A percentile compares a stretch with the other conserved stretches of the same genome.
These are phyloP conservation scores for Hordeum pubiflorum DNA, from an alignment of 202 grass and related monocot species.

Conservation along the genomic window DNA sequence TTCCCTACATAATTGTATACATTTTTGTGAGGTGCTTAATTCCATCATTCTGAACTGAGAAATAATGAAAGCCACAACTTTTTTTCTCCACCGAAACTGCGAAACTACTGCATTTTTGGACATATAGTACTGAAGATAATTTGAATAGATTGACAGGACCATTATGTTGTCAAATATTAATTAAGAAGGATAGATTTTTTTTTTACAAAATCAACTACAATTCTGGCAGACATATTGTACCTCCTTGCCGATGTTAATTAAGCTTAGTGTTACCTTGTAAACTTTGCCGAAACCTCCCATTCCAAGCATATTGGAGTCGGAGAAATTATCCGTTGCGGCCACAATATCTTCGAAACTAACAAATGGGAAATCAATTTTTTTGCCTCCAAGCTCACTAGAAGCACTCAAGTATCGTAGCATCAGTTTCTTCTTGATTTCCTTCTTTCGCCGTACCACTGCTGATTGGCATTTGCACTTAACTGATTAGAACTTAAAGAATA, in stretches of 20 bases:
- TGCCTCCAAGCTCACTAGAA: background rate
- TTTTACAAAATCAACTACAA: background rate
- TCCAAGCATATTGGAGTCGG: constrained; percentile 32
- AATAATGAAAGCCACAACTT: background rate
- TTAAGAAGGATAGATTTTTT: background rate
- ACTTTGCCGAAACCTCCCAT: constrained; percentile 51
- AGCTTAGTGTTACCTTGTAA: constrained; percentile 37
- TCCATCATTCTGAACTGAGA: background rate
- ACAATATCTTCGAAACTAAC: constrained; percentile 12
- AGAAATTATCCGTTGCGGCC: constrained; percentile 30
- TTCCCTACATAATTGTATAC: constrained; percentile 21
- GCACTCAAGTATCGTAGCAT: background rate
- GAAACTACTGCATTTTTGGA: background rate
- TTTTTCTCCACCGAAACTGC: background rate
- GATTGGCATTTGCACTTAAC: background rate
- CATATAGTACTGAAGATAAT: background rate
- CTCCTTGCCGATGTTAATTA: background rate
- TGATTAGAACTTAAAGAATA: background rate
- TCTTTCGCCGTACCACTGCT: background rate
- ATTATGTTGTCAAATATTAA: background rate
- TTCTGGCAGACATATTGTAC: background rate
- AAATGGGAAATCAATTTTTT: background rate
- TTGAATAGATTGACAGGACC: background rate
- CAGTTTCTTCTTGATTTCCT: background rate
- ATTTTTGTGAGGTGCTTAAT: background rate